A percentile compares a stretch with the other conserved stretches of the same genome.
Conservation (phyloP, 2,329 filamentous ascomycete genomes). For the Fusarium liriodendri region DNA sequence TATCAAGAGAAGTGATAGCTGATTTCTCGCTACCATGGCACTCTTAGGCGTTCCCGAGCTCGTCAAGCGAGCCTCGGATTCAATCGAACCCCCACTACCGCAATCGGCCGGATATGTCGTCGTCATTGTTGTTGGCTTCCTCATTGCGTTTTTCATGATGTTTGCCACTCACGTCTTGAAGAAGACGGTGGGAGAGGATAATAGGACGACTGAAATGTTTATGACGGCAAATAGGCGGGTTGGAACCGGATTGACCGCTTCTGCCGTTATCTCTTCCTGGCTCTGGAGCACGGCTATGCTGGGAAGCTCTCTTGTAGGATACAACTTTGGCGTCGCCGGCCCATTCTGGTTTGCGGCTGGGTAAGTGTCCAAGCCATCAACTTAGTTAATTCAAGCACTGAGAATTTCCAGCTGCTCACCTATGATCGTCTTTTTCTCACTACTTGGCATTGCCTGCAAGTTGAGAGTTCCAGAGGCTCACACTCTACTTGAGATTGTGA, state of each 20-base stretch:
- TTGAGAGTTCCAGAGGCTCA: constrained; percentile 64
- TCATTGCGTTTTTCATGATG: constrained; percentile 57
- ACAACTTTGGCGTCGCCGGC: constrained; percentile 64
- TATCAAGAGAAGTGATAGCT: background rate
- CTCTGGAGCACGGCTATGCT: constrained; percentile 65
- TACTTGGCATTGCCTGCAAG: constrained; percentile 64
- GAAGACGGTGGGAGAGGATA: constrained; percentile 61
- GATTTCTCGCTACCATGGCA: background rate
- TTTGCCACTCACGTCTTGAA: constrained; percentile 59
- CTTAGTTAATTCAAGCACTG: background rate
- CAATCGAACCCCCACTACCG: constrained; percentile 42
- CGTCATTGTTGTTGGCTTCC: constrained; percentile 49
- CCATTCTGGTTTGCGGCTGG: constrained; percentile 70
- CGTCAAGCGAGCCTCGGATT: background rate
- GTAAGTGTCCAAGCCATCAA: constrained; percentile 8
- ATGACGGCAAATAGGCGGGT: constrained; percentile 65
- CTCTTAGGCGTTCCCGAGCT: background rate
- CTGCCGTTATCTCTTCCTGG: constrained; percentile 66
- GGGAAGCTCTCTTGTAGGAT: constrained; percentile 62
- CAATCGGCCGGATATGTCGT: constrained; percentile 48
- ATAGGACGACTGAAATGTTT: constrained; percentile 66
- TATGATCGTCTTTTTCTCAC: constrained; percentile 66
- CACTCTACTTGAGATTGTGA: constrained; percentile 64
- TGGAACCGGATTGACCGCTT: constrained; percentile 62
- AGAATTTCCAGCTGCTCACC: constrained; percentile 52